These are phyloP conservation scores for Candida mesenterica DNA, from an alignment of 1,139 yeast genomes.

Conservation along the genomic window DNA sequence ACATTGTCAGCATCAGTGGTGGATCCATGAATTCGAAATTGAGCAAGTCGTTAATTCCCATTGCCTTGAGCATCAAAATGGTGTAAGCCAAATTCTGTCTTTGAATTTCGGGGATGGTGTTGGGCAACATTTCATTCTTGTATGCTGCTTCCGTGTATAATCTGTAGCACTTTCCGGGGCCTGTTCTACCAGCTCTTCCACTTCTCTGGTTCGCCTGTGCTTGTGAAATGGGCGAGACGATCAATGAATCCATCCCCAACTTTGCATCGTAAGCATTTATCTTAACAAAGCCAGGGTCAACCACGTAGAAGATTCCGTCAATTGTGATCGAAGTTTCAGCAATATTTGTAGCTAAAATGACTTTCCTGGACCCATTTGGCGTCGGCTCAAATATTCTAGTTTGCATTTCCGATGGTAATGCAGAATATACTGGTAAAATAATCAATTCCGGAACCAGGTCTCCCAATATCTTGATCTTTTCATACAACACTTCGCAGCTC, in stretches of 20 bases:
- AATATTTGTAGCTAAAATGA: constrained; percentile 74
- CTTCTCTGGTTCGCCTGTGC: constrained; percentile 84
- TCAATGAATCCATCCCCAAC: constrained; percentile 73
- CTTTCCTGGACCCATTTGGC: constrained; percentile 68
- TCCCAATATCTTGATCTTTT: constrained; percentile 66
- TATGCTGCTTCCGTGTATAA: constrained; percentile 70
- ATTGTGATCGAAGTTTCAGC: constrained; percentile 68
- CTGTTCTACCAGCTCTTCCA: constrained; percentile 86
- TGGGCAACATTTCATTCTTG: constrained; percentile 75
- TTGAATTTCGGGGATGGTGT: constrained; percentile 89
- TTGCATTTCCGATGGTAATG: constrained; percentile 75
- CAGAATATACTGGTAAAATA: constrained; percentile 84
- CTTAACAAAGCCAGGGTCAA: constrained; percentile 81
- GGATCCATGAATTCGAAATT: constrained; percentile 93
- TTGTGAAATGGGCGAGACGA: constrained; percentile 72
- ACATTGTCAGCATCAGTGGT: constrained; percentile 74
- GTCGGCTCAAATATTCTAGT: constrained; percentile 72
- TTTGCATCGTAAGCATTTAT: constrained; percentile 74
- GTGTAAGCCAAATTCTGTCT: constrained; percentile 86
- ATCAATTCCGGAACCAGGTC: constrained; percentile 63
- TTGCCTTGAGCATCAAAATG: constrained; percentile 85
- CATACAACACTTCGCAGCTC: constrained; percentile 71
- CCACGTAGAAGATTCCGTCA: constrained; percentile 73
- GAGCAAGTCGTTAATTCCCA: constrained; percentile 84
- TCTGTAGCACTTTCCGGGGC: constrained; percentile 79